phyloP scores from a whole-genome alignment of 2,329 filamentous ascomycete genomes.

The Sphaerulina musiva region DNA sequence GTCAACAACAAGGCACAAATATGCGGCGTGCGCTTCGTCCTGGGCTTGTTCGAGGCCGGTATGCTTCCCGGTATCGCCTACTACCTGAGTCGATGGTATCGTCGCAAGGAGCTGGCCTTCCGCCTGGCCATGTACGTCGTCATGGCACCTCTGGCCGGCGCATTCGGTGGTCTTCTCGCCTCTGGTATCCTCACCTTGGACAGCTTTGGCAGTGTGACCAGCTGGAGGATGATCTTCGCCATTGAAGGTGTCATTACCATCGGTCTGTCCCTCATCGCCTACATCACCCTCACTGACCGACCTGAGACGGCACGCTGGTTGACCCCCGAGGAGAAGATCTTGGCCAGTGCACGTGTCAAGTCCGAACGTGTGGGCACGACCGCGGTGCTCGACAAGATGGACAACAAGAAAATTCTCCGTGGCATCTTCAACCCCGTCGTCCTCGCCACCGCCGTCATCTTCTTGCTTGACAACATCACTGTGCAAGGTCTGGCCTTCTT shows the following conservation, averaged over 20 bases:
- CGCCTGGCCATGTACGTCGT: conserved; percentile 63
- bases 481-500: conserved; percentile 67
- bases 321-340: conserved; percentile 56
- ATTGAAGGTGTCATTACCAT: conserved; percentile 63
- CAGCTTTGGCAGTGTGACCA: conserved; percentile 50
- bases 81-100: conserved; percentile 66
- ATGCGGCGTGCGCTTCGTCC: conserved; percentile 56
- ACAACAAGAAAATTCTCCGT: conserved; percentile 51
- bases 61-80: conserved; percentile 70
- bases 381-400: conserved; percentile 58
- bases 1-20: conserved; percentile 49
- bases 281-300: conserved; percentile 61
- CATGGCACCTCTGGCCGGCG: conserved; percentile 63
- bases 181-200: conserved; percentile 57
- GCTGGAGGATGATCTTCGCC: conserved; percentile 65
- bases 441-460: conserved; percentile 51
- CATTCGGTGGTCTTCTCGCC: conserved; percentile 61
- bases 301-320: conserved; percentile 64
- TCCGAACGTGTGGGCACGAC: conserved; percentile 59
- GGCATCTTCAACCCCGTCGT: conserved; percentile 62
- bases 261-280: conserved; percentile 53
- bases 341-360: conserved; percentile 61
- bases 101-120: conserved; percentile 61
- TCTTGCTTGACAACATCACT: conserved; percentile 62
- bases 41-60: conserved; percentile 61